Evolutionary conservation across 345 rosid genomes (phyloP).

Genomic region (Dipteronia dyeriana): DNA sequence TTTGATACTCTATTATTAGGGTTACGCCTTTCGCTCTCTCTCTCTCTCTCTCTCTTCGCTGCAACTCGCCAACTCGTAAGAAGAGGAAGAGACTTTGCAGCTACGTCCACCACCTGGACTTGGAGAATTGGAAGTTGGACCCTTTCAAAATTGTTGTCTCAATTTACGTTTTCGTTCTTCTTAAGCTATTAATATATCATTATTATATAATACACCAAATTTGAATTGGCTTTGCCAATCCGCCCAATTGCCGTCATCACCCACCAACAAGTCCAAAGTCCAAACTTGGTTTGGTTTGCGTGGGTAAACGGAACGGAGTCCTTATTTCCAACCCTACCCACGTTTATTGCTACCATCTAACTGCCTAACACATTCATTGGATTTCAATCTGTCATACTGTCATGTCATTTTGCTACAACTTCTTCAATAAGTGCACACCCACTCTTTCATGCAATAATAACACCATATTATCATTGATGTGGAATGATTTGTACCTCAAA

Average conservation of each 20-base stretch:
- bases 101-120: too few relatives aligned
- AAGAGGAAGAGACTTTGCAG: neutral
- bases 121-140: too few relatives aligned
- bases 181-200: neutral
- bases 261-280: neutral
- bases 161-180: neutral
- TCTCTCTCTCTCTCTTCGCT: neutral
- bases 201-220: neutral
- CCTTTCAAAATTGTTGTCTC: too few relatives aligned
- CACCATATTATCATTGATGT: neutral
- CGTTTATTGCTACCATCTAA: neutral
- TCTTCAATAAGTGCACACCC: neutral
- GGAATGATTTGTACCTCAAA: too few relatives aligned
- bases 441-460: neutral
- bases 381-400: too few relatives aligned
- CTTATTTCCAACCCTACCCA: neutral
- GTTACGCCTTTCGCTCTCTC: neutral
- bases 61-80: neutral
- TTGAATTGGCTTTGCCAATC: too few relatives aligned
- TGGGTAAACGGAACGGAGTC: constrained; percentile 8
- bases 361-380: neutral
- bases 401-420: too few relatives aligned
- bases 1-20: neutral
- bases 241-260: neutral
- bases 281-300: neutral